Evolutionary conservation across 2,329 filamentous ascomycete species (phyloP), one percentile per base, ranked within the genome.

Genomic region (Fusarium abutilonis): DNA sequence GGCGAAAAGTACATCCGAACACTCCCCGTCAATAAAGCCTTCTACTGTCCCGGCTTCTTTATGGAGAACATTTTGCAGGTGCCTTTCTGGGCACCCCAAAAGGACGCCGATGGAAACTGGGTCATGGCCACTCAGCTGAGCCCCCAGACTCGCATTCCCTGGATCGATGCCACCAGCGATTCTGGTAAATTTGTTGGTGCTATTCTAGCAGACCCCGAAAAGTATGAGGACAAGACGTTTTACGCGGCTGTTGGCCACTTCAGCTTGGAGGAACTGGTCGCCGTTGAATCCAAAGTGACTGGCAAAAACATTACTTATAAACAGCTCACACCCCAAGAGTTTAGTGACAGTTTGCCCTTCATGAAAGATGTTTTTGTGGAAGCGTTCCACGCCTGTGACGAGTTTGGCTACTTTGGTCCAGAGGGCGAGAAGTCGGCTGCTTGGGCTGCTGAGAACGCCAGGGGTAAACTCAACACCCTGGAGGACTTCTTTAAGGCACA

Each of bases 1-100:
- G 77, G 80, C 0, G 83, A 85, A 63, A 53, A 74, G 23, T 84
- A 86, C 60, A 84, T 86, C 49, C 79, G 81, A 10, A 62, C 63
- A 0, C 71, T 83, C 0, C 76, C 77, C 0, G 71, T 86, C 5
- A 76, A 78, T 21, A 75, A 73, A 42, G 75, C 77, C 3, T 81
- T 81, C 56, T 73, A 77, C 26, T 71, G 76, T 21, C 72, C 76
- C 0, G 79, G 76, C 0, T 76, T 69, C 42, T 82, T 78, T 68
- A 80, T 81, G 75, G 72, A 72, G 40, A 81, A 81, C 42, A 40
- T 60, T 7, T 13, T 73, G 72, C 66, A 67, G 57, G 9, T 49
- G 3, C 35, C 64, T 7, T 68, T 66, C n/a, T 68, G 76, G 63
- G 58, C 72, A 10, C 72, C 70, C 1, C 70, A 69, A 50, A 66